These are phyloP conservation scores for Volutella citrinella DNA, from an alignment of 2,329 filamentous ascomycete species.

Conservation along the genomic window DNA sequence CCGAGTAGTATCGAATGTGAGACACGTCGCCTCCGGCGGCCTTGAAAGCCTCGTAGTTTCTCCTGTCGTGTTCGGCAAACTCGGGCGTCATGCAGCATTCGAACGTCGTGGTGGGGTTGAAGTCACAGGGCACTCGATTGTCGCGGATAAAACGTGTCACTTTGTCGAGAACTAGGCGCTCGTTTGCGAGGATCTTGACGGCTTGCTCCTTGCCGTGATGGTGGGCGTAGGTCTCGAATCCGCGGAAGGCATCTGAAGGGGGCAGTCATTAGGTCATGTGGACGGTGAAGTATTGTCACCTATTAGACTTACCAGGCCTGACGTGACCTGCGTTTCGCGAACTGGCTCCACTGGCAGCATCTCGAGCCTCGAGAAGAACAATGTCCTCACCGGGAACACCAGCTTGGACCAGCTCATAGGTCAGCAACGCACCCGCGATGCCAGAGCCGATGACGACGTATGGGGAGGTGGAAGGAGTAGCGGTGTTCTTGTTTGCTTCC, in stretches of 20 bases:
- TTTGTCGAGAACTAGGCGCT: conserved; percentile 17
- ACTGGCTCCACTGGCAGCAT: conserved; percentile 42
- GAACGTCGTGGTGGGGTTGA: conserved; percentile 43
- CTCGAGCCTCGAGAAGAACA: conserved; percentile 40
- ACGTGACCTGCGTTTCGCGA: conserved; percentile 44
- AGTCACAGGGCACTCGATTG: conserved; percentile 42
- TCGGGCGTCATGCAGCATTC: conserved; percentile 46
- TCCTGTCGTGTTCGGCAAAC: conserved; percentile 38
- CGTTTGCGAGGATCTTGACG: conserved; percentile 2
- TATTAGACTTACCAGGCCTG: conserved; percentile 39
- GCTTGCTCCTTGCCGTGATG: conserved; percentile 9
- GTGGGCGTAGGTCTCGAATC: too few relatives aligned
- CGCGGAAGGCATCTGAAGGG: conserved; percentile 49
- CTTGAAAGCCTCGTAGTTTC: conserved; percentile 26
- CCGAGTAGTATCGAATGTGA: conserved; percentile 3
- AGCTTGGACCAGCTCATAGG: conserved; percentile 34
- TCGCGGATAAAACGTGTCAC: conserved; percentile 39
- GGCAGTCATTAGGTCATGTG: too few relatives aligned
- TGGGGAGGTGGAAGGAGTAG: conserved; percentile 26
- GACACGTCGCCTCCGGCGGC: conserved; percentile 4
- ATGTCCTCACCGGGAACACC: conserved; percentile 32
- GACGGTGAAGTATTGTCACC: too few relatives aligned
- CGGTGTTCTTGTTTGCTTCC: conserved; percentile 29
- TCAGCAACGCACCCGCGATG: conserved; percentile 38
- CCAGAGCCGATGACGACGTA: conserved; percentile 43